phyloP scores from a whole-genome alignment of 2,329 filamentous ascomycete species.

The Microthyrium microscopicum region DNA sequence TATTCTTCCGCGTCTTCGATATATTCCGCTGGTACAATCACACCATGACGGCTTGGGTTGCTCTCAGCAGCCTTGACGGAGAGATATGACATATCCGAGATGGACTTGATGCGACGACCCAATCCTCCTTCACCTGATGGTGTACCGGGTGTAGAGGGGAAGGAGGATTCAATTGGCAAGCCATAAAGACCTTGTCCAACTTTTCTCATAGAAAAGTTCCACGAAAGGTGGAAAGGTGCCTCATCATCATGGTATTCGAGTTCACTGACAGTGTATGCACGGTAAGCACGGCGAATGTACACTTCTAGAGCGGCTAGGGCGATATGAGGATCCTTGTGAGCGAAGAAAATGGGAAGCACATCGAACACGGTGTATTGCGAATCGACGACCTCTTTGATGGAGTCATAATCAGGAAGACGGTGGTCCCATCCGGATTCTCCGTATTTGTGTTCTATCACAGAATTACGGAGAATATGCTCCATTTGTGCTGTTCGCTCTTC shows the following conservation, averaged over 20 bases:
- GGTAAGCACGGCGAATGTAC: conserved; percentile 90
- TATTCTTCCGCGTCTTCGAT: conserved; percentile 87
- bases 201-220: conserved; percentile 93
- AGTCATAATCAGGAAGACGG: conserved; percentile 72
- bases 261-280: conserved; percentile 80
- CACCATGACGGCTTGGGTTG: conserved; percentile 77
- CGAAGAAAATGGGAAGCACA: conserved; percentile 88
- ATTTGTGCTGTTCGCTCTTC: conserved; percentile 92
- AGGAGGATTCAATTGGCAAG: conserved; percentile 59
- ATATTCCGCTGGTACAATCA: conserved; percentile 85
- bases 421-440: conserved; percentile 96
- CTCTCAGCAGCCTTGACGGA: conserved; percentile 44
- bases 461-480: conserved; percentile 94
- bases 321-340: conserved; percentile 86
- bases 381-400: conserved; percentile 95
- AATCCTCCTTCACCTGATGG: conserved; percentile 41
- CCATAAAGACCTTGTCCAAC: conserved; percentile 84
- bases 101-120: conserved; percentile 70
- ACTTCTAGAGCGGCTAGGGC: conserved; percentile 86
- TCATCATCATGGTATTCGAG: conserved; percentile 74
- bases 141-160: conserved; percentile 52
- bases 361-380: conserved; percentile 98
- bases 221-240: conserved; percentile 65
- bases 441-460: conserved; percentile 91
- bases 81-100: conserved; percentile 91